phyloP scores from a whole-genome alignment of 108 stramenopile genomes.

The Cyclotella cryptica region DNA sequence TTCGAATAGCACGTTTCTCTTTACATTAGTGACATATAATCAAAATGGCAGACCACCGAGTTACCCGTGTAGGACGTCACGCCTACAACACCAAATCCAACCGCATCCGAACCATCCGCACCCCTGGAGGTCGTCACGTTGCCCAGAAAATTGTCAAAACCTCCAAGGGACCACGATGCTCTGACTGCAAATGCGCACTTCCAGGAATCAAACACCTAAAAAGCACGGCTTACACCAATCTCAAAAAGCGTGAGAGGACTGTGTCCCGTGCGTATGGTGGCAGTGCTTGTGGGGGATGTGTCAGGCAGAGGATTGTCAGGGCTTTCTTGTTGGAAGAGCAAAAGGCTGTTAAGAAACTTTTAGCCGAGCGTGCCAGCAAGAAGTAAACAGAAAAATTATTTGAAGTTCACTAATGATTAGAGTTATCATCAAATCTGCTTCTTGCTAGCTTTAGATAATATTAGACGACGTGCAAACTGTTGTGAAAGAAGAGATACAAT shows the following conservation, averaged over 20 bases:
- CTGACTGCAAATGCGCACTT: constrained; percentile 87
- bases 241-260: constrained; percentile 97
- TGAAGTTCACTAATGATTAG: constrained; percentile 12
- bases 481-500: too few relatives aligned
- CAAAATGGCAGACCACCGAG: constrained; percentile 91
- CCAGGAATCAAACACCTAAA: constrained; percentile 93
- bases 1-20: constrained; percentile 4
- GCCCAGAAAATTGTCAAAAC: constrained; percentile 93
- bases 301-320: constrained; percentile 94
- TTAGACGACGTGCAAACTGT: too few relatives aligned
- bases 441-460: too few relatives aligned
- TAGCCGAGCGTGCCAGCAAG: constrained; percentile 83
- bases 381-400: constrained; percentile 38
- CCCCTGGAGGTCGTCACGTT: constrained; percentile 93
- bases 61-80: constrained; percentile 94
- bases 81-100: constrained; percentile 94
- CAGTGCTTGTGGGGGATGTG: constrained; percentile 86
- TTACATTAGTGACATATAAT: constrained; percentile 8
- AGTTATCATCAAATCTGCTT: constrained; percentile 4
- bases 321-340: constrained; percentile 99
- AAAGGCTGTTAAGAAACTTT: constrained; percentile 99
- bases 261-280: constrained; percentile 99
- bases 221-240: constrained; percentile 63
- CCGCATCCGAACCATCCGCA: constrained; percentile 79
- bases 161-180: constrained; percentile 92